Evolutionary conservation across 306 rosid genomes (phyloP).

Genomic region (Malus domestica): ASM211411v1 NC_041797.1:10722001-10722500

Average conservation of each 20-base stretch:
- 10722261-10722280: conserved; percentile 69
- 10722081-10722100: conserved; percentile 55
- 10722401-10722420: conserved; percentile 48
- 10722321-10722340: conserved; percentile 50
- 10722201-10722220: conserved; percentile 61
- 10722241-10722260: conserved; percentile 52
- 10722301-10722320: conserved; percentile 75
- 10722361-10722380: conserved; percentile 41
- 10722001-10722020: conserved; percentile 46
- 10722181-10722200: conserved; percentile 67
- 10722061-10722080: conserved; percentile 50
- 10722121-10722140: conserved; percentile 52
- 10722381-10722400: conserved; percentile 64
- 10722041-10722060: conserved; percentile 67
- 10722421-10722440: conserved; percentile 45
- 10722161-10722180: conserved; percentile 46
- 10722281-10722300: conserved; percentile 66
- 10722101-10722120: conserved; percentile 63
- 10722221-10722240: conserved; percentile 38
- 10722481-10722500: conserved; percentile 61
- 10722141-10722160: conserved; percentile 62
- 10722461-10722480: conserved; percentile 67
- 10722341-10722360: conserved; percentile 56
- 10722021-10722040: conserved; percentile 48
- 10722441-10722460: conserved; percentile 52